These are phyloP conservation scores for Verticillium nubilum DNA, from an alignment of 2,329 filamentous ascomycete genomes.

Conservation along the genomic window DNA sequence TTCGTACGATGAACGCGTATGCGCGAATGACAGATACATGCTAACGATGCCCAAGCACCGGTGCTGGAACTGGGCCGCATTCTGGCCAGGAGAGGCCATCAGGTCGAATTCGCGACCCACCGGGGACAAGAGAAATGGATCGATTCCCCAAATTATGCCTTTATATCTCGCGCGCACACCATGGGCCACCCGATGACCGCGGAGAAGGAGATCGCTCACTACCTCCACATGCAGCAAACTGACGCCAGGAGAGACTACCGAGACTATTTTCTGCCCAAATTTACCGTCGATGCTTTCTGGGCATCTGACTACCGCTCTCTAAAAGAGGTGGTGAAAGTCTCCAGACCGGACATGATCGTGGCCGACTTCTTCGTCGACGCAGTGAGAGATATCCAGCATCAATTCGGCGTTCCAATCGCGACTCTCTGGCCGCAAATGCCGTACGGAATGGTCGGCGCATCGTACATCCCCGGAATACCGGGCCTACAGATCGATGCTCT, in stretches of 20 bases:
- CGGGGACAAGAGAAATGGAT: background rate
- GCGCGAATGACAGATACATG: background rate
- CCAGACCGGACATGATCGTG: constrained; percentile 31
- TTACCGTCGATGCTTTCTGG: constrained; percentile 31
- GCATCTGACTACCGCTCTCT: constrained; percentile 19
- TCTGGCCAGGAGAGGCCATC: constrained; percentile 1
- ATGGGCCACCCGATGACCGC: constrained; percentile 17
- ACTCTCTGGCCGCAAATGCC: constrained; percentile 36
- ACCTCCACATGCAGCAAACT: constrained; percentile 26
- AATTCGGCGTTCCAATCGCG: constrained; percentile 31
- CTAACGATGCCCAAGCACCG: constrained; percentile 18
- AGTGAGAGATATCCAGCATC: constrained; percentile 29
- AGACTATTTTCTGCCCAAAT: constrained; percentile 27
- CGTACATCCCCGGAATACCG: constrained; percentile 34
- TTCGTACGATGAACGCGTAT: constrained; percentile 22
- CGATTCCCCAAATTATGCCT: background rate
- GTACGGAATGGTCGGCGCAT: constrained; percentile 25
- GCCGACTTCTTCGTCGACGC: constrained; percentile 36
- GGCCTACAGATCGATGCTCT: constrained; percentile 33
- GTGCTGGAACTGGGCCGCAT: constrained; percentile 10
- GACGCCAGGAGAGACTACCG: constrained; percentile 23
- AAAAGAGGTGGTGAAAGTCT: constrained; percentile 15
- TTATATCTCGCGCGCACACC: constrained; percentile 12
- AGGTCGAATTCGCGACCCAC: background rate
- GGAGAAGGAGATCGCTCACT: constrained; percentile 25